Percentiles rank a stretch among this genome's conserved stretches.
Conservation (phyloP, 192 early-diverging fungal species). For the Backusella mclennaniae region DNA sequence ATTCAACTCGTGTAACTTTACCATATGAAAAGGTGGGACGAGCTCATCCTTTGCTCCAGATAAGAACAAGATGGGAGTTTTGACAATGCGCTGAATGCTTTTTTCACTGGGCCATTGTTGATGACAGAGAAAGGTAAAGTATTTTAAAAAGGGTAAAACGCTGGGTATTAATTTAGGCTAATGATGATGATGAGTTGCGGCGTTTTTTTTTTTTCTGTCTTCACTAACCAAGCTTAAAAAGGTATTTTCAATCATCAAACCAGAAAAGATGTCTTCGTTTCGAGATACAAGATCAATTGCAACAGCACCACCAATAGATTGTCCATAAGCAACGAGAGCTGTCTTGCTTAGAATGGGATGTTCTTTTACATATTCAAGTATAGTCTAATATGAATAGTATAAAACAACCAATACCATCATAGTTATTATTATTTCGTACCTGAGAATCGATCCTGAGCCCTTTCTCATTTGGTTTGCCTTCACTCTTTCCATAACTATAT, state of each 20-base stretch:
- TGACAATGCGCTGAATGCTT: slow-evolving; percentile 61
- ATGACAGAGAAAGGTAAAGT: slow-evolving; percentile 78
- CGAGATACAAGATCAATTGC: slow-evolving; percentile 82
- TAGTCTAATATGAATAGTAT: slow-evolving; percentile 47
- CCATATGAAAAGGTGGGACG: slow-evolving; percentile 88
- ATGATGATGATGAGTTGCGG: not conserved
- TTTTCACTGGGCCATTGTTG: slow-evolving; percentile 88
- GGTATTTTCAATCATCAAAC: slow-evolving; percentile 92
- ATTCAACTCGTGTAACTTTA: slow-evolving; percentile 62
- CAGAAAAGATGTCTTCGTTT: slow-evolving; percentile 75
- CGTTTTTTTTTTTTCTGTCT: not conserved
- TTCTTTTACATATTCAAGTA: slow-evolving; percentile 78
- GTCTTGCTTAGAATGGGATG: slow-evolving; percentile 74
- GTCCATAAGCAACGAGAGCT: slow-evolving; percentile 88
- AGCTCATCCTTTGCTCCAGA: slow-evolving; percentile 84
- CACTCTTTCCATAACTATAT: slow-evolving; percentile 79
- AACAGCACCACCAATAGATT: slow-evolving; percentile 96
- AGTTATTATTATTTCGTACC: slow-evolving; percentile 31
- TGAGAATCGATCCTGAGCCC: slow-evolving; percentile 88
- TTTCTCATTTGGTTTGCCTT: slow-evolving; percentile 83
- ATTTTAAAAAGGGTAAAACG: slow-evolving; percentile 75
- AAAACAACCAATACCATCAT: not conserved
- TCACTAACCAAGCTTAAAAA: slow-evolving; percentile 77
- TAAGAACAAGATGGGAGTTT: slow-evolving; percentile 78
- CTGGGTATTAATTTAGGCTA: slow-evolving; percentile 85